Conservation (phyloP, 805 yeast species). For the Diddensiella santjacobensis region DNA sequence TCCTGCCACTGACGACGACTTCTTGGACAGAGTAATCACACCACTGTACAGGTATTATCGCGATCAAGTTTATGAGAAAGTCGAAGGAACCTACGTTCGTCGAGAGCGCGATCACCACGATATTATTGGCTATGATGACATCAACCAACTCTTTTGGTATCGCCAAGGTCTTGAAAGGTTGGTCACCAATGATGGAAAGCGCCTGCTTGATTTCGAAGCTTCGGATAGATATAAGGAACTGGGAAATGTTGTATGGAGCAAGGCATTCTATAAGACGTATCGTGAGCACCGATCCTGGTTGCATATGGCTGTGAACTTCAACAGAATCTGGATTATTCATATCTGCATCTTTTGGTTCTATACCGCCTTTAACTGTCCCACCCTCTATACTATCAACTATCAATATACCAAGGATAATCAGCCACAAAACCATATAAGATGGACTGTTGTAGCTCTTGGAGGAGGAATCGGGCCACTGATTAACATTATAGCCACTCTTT, state of each 20-base stretch:
- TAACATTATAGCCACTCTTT: slow-evolving; percentile 80
- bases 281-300: slow-evolving; percentile 95
- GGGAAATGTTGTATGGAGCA: slow-evolving; percentile 59
- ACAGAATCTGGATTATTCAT: slow-evolving; percentile 97
- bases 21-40: slow-evolving; percentile 63
- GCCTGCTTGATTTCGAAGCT: slow-evolving; percentile 51
- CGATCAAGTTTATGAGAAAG: slow-evolving; percentile 48
- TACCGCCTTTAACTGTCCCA: slow-evolving; percentile 86
- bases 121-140: slow-evolving; percentile 83
- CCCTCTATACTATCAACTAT: slow-evolving; percentile 85
- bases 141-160: slow-evolving; percentile 86
- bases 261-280: slow-evolving; percentile 70
- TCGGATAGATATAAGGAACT: slow-evolving; percentile 54
- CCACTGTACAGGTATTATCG: slow-evolving; percentile 66
- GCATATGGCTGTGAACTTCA: slow-evolving; percentile 89
- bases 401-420: slow-evolving; percentile 45
- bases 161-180: slow-evolving; percentile 62
- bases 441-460: slow-evolving; percentile 92
- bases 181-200: slow-evolving; percentile 41
- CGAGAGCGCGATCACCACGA: slow-evolving; percentile 61
- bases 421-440: slow-evolving; percentile 85
- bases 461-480: slow-evolving; percentile 81
- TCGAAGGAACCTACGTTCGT: slow-evolving; percentile 43
- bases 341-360: slow-evolving; percentile 91
- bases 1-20: slow-evolving; percentile 31